Evolutionary conservation across 1,284 basidiomycete species (phyloP), one percentile per base, ranked within the genome.

Genomic region (Melampsora americana): DNA sequence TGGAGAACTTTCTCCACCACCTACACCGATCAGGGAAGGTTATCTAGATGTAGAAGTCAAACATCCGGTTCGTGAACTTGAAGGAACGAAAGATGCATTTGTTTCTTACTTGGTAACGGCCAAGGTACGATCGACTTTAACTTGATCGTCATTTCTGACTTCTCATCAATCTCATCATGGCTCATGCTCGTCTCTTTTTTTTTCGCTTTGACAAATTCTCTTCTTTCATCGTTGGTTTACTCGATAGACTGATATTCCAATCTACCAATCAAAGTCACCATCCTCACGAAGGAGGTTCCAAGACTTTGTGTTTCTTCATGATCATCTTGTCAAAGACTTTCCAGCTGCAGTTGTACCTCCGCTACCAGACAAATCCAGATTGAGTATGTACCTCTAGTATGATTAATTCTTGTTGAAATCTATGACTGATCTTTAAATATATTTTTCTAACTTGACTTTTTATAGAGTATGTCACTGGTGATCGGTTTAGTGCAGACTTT

Each of bases 301-400:
- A 81, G 96, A 99, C 84, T 99, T 99, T 84, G 91, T 92, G 48
- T 99, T 99, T 83, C 85, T 99, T 48, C 86, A 92, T 78, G 90
- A 96, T 68, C 89, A 96, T 80, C 88, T 99, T 44, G 87, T 89
- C 26, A 90, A 90, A 84, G 91, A 95, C 83, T 99, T 98, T 81
- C 94, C 94, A 2, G 96, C 95, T 74, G 95, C 93, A 80, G 92
- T 99, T 26, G 92, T 99, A 0, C 94, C 95, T 30, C 92, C 93
- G 6, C 86, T 99, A 67, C 96, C 95, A 4, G 95, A 95, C 84
- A 99, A 99, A 84, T 95, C 98, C 82, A 87, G 96, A 73, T 84
- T 97, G 81, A 93, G 93, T 96, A 79, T 77, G 90, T 86, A 30
- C 44, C 35, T 14, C 16, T 14, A 4, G 32, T 62, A 2, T 5